phyloP scores from a whole-genome alignment of 2,329 filamentous ascomycete species.

The Cercospora zeina region DNA sequence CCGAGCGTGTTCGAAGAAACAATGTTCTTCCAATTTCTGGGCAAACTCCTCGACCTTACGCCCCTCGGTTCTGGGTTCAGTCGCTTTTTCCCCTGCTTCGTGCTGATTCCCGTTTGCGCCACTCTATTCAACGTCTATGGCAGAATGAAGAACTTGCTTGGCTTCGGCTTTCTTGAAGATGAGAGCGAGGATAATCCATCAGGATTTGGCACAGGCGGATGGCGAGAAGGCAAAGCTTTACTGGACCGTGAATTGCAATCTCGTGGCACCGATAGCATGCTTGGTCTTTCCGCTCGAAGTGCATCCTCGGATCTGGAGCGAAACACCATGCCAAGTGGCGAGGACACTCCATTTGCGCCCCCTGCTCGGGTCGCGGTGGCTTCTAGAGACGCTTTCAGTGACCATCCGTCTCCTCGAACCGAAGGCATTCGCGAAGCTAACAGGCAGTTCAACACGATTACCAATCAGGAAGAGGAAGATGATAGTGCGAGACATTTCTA shows the following conservation, averaged over 20 bases:
- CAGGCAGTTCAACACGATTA: constrained; percentile 38
- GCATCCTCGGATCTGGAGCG: constrained; percentile 36
- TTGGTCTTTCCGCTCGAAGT: constrained; percentile 38
- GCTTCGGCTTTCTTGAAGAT: constrained; percentile 76
- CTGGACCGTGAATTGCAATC: constrained; percentile 74
- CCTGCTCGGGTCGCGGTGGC: neutral
- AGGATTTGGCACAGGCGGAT: constrained; percentile 74
- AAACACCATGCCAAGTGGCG: neutral
- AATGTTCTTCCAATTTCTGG: constrained; percentile 84
- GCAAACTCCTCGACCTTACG: constrained; percentile 78
- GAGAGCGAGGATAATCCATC: constrained; percentile 66
- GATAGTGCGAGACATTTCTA: constrained; percentile 69
- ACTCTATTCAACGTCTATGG: constrained; percentile 89
- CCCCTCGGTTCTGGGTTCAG: constrained; percentile 81
- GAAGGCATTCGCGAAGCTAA: constrained; percentile 32
- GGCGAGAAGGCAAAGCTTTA: constrained; percentile 87
- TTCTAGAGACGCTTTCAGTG: constrained; percentile 13
- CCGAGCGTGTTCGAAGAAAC: constrained; percentile 71
- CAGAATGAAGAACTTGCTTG: constrained; percentile 71
- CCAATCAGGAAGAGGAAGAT: constrained; percentile 57
- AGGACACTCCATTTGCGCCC: constrained; percentile 11
- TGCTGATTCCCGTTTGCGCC: constrained; percentile 80
- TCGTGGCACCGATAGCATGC: constrained; percentile 40
- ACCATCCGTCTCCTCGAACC: constrained; percentile 20
- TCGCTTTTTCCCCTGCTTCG: constrained; percentile 81